Conservation (phyloP, 306 rosid species). For the Rosa chinensis region DNA sequence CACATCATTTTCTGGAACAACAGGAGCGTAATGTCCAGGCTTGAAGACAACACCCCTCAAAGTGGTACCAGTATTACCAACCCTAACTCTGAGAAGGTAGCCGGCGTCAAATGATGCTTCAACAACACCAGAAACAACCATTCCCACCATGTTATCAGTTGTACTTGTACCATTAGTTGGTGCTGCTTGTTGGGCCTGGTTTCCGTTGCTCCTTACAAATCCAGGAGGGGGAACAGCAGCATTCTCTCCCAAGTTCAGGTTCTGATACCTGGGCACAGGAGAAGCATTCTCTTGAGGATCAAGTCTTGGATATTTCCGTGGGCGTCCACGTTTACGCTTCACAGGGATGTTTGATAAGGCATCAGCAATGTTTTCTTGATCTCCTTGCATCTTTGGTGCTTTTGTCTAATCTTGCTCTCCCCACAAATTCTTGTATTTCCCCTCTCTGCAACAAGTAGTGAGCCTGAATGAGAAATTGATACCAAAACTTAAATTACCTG, state of each 20-base stretch:
- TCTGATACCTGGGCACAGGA: conserved; percentile 34
- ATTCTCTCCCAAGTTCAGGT: conserved; percentile 38
- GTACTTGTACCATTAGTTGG: conserved; percentile 33
- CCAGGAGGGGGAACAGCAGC: conserved; percentile 48
- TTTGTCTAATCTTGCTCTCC: conserved; percentile 18
- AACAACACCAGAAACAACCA: conserved; percentile 70
- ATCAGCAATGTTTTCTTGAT: conserved; percentile 53
- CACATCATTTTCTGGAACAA: conserved; percentile 75
- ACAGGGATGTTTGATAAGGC: conserved; percentile 57
- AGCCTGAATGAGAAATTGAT: not conserved
- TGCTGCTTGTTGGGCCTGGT: conserved; percentile 48
- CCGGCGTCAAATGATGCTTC: conserved; percentile 96
- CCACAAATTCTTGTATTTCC: not conserved
- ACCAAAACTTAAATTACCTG: not conserved
- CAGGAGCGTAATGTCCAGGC: conserved; percentile 75
- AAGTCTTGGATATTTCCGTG: conserved; percentile 74
- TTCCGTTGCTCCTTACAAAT: conserved; percentile 48
- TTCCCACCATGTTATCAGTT: conserved; percentile 59
- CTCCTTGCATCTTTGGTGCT: conserved; percentile 51
- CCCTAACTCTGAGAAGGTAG: conserved; percentile 78
- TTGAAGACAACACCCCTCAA: conserved; percentile 86
- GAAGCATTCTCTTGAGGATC: conserved; percentile 42
- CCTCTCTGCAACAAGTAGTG: conserved; percentile 29
- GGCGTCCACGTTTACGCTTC: conserved; percentile 98
- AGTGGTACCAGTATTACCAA: conserved; percentile 63